Evolutionary conservation across 2,329 filamentous ascomycete genomes (phyloP), one percentile per base, ranked within the genome.

Genomic region (Colletotrichum magnum): DNA sequence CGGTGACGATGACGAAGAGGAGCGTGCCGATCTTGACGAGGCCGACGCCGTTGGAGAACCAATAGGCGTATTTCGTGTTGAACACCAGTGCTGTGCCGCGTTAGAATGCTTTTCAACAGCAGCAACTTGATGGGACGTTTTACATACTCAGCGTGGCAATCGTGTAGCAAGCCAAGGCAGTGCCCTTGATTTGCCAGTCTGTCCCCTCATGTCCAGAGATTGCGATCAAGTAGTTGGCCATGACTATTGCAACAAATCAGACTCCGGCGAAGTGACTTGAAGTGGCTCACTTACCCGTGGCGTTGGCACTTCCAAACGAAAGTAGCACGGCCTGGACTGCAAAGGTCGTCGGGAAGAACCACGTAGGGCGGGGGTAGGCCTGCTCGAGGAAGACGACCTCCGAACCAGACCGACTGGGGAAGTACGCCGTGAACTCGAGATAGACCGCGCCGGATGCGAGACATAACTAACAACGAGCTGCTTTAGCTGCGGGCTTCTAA

Each of bases 371-470:
- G 1, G 89, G 90, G 70, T 86, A 93, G 0, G 89, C 88, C 73
- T 93, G 90, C 72, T 93, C 90, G 0, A 93, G 83, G 70, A 92
- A 92, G 0, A 91, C 90, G 0, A 90, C 89, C 73, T 92, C 89
- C 0, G 86, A 85, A 0, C 90, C 90, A 1, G 88, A 91, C 9
- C 90, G 86, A 74, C 87, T 92, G 0, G 90, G 90, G 66, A 92
- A 93, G 68, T 89, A 92, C 0, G 88, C 84, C 0, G 89, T 86
- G n/a, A 88, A 87, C 73, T 93, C 90, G 13, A 92, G 85, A 62
- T 92, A 92, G 0, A 90, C 85, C 0, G 83, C 80, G 5, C 59
- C 64, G 15, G 5, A 91, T 82, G 2, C 85, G 85, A 4, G 86
- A 82, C 0, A 84, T 75, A 0, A 88, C 86, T 58, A 89, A 86